Base-by-base conservation (phyloP, 2,329 filamentous ascomycete genomes). In the Aspergillus viridinutans region DNA sequence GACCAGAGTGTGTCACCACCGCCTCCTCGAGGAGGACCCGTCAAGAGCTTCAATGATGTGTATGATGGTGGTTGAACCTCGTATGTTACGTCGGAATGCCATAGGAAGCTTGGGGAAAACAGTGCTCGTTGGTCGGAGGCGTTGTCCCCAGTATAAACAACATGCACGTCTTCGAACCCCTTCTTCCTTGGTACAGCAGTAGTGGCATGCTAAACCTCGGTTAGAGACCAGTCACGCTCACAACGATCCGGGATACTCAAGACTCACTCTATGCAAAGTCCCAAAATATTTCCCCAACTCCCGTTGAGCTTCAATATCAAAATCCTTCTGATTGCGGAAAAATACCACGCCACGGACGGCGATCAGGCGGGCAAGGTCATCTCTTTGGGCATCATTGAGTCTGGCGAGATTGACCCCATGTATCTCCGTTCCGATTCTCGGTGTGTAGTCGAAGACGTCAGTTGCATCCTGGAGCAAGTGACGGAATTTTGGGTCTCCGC, bases 1-100 rank as follows among this genome's bases (percentile, higher is more conserved):
- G 81, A 79, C 82, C 81, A 84, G 43, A 83, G 76, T 0, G 82
- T 84, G 61, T 84, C 82, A 38, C 82, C 82, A 23, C 82, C 82
- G 10, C 79, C 82, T 26, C 82, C 82, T 6, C 75, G 74, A 6
- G 81, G 80, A 38, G 82, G 82, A 1, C 81, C 81, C 1, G 76
- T 75, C 7, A 84, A 74, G 2, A 85, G 69, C 64, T 83, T 83
- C 21, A 85, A 72, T 1, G 77, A 80, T 9, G 82, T 84, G 66
- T 84, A 84, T 2, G 81, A 83, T 8, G 81, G 81, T 20, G 82
- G 81, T 66, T 84, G 81, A 7, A 81, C 63, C 65, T 85, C 82
- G 52, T 84, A 85, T 0, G 82, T 83, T 12, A 83, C 80, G 63
- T 83, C 80, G 25, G 79, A 80, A 62, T 83, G 80, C 81, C 81